A percentile compares a stretch with the other conserved stretches of the same genome.
phyloP scores from a whole-genome alignment of 140 eudicot genomes.

The Bidens hawaiensis region DNA sequence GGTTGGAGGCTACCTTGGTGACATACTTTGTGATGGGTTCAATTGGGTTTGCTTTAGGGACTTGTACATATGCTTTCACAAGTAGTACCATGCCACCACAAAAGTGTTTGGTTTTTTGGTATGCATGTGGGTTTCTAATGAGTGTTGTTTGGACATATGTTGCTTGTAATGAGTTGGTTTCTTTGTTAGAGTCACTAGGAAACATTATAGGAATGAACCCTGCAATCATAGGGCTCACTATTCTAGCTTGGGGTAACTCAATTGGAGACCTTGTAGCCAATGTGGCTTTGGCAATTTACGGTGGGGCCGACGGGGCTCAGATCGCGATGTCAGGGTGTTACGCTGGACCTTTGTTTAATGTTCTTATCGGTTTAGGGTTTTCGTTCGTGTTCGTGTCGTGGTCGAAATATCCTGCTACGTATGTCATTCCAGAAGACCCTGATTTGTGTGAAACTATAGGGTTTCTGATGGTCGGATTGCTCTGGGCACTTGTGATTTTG shows the following conservation, averaged over 20 bases:
- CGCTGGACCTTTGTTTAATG: conserved; percentile 74
- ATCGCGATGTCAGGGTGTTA: conserved; percentile 70
- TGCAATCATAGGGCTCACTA: conserved; percentile 48
- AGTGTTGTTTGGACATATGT: conserved; percentile 63
- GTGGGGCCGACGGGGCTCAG: conserved; percentile 55
- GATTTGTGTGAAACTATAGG: conserved; percentile 44
- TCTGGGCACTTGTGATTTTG: conserved; percentile 68
- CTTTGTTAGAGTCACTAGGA: conserved; percentile 50
- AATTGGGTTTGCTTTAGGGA: conserved; percentile 44
- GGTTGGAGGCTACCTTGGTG: conserved; percentile 18
- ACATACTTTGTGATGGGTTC: conserved; percentile 20
- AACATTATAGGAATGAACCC: conserved; percentile 49
- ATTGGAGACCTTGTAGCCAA: conserved; percentile 55
- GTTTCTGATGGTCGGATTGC: conserved; percentile 50
- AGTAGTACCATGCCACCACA: conserved; percentile 44
- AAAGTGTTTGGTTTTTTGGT: conserved; percentile 43
- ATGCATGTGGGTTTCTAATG: conserved; percentile 52
- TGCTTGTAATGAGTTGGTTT: conserved; percentile 48
- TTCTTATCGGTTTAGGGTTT: conserved; percentile 54
- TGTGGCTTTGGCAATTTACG: conserved; percentile 52
- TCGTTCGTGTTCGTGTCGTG: conserved; percentile 51
- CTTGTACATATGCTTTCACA: conserved; percentile 33
- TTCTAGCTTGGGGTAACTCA: conserved; percentile 80
- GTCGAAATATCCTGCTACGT: conserved; percentile 42
- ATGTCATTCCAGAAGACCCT: conserved; percentile 37